phyloP scores from a whole-genome alignment of 176 grass and related monocot genomes.

The Lolium multiflorum region DNA sequence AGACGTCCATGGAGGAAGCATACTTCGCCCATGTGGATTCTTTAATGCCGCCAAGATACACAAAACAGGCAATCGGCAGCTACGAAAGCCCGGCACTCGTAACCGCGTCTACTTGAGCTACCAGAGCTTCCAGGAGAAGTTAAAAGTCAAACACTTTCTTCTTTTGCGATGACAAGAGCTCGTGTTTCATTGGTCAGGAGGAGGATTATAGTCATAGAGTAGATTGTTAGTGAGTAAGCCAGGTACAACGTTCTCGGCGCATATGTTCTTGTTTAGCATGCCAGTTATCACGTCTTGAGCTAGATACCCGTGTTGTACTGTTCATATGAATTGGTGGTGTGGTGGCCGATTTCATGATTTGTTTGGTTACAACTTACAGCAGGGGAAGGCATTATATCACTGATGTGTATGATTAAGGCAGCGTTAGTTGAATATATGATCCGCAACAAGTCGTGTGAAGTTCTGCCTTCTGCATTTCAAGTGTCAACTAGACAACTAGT shows the following conservation, averaged over 20 bases:
- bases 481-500: too few relatives aligned
- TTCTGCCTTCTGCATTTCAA: too few relatives aligned
- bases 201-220: background rate
- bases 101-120: constrained; percentile 41
- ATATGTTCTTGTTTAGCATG: background rate
- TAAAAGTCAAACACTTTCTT: background rate
- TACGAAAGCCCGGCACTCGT: constrained; percentile 30
- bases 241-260: background rate
- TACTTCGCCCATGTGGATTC: constrained; percentile 63
- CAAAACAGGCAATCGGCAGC: constrained; percentile 16
- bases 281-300: background rate
- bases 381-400: background rate
- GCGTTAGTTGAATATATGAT: background rate
- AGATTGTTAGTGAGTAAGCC: background rate
- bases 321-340: background rate
- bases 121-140: background rate
- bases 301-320: background rate
- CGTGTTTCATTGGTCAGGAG: background rate
- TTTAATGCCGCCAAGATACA: constrained; percentile 67
- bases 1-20: constrained; percentile 46
- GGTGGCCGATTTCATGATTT: background rate
- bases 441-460: too few relatives aligned
- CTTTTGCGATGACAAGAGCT: background rate
- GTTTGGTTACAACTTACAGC: background rate
- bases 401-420: background rate